Evolutionary conservation across 2,329 filamentous ascomycete species (phyloP), one percentile per base, ranked within the genome.

Genomic region (Dothistroma septosporum): DNA sequence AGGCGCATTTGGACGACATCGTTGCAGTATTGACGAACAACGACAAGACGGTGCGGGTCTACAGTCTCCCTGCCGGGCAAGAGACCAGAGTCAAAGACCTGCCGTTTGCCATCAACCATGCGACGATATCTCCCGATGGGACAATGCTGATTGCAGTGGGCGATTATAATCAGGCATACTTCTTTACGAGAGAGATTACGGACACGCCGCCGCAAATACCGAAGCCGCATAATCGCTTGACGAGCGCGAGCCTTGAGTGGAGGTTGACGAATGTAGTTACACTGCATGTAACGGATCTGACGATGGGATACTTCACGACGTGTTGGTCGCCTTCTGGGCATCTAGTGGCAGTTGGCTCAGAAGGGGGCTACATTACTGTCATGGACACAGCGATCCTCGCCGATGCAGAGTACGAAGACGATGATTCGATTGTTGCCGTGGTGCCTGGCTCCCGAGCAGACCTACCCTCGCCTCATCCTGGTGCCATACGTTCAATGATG

Each of bases 101-200:
- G 65, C 88, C 90, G 5, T 89, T 93, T 72, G 89, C 87, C 65
- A 93, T 97, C 78, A 99, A 99, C 70, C 91, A 95, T 71, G 91
- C 92, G 35, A 85, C 92, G n/a, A 87, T 99, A 56, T 97, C 93
- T 7, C 94, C 93, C 0, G 89, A 97, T 72, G 93, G 92, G 0
- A 84, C 82, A 21, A 77, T 93, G 11, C 80, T 97, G 21, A 83
- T 92, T 6, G 90, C 92, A 1, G 90, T 97, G 48, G 90, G 93
- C 46, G 94, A 99, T 72, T 89, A 92, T 69, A 88, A 91, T 0
- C 90, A 86, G 65, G 85, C 93, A 21, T 97, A 94, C 75, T 87
- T 97, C 65, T 94, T 96, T 74, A 79, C 84, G 65, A 81, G 87
- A 64, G 64, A 70, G 19, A 66, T 75, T 28, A 48, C 63, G 52